Conservation (phyloP, 1,284 basidiomycete species). For the Ceratobasidium theobromae region DNA sequence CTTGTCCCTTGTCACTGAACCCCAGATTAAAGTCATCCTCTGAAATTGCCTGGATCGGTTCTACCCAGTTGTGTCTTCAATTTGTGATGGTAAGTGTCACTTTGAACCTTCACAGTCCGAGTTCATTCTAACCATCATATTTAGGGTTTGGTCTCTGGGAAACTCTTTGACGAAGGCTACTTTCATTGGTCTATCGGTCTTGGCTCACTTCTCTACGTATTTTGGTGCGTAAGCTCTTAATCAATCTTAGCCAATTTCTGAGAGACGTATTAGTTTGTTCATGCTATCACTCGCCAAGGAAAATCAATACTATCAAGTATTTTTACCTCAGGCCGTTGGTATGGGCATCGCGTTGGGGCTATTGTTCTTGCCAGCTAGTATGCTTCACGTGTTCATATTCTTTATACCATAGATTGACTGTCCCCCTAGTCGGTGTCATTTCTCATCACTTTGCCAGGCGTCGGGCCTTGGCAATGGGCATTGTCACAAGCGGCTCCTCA, state of each 20-base stretch:
- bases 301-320: constrained; percentile 46
- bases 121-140: background rate
- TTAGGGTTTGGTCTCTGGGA: constrained; percentile 21
- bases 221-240: background rate
- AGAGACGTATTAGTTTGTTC: constrained; percentile 39
- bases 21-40: background rate
- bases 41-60: constrained; percentile 20
- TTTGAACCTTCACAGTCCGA: background rate
- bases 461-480: constrained; percentile 53
- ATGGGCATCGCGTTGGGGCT: constrained; percentile 50
- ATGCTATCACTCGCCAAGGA: constrained; percentile 45
- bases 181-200: constrained; percentile 3
- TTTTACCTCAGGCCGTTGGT: constrained; percentile 49
- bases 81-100: constrained; percentile 9
- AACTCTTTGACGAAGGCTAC: constrained; percentile 17
- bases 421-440: constrained; percentile 51
- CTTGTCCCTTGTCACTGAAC: background rate
- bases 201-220: constrained; percentile 11
- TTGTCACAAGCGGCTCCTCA: constrained; percentile 52
- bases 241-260: background rate
- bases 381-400: background rate
- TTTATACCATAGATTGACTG: constrained; percentile 41
- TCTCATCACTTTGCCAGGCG: constrained; percentile 55
- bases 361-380: constrained; percentile 45
- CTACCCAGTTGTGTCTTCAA: constrained; percentile 9